Base-by-base conservation (phyloP, 805 yeast genomes). In the Clavispora carvajalis region DNA sequence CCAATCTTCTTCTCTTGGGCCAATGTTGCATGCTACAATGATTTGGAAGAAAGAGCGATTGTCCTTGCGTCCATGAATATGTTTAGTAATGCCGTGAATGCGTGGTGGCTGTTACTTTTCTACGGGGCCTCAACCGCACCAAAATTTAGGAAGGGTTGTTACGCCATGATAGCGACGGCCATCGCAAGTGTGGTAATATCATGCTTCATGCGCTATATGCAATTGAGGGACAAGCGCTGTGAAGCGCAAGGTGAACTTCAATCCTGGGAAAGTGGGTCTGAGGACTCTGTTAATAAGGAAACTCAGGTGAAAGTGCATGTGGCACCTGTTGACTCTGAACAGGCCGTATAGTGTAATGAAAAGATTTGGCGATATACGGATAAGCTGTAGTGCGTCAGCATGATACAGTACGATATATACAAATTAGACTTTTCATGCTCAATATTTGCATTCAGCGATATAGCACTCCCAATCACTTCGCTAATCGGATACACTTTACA, bases 11-110 rank as follows among this genome's bases (percentile, higher is more conserved):
- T 80, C 38, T 76, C 83, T 0, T 79, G 85, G 84, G 82, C 82
- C 3, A 79, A 79, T 48, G 63, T 76, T 35, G 75, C 77, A 1
- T 76, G 81, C 45, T 68, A 73, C 23, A 68, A 75, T 45, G 86
- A 81, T 55, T 55, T 76, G 19, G 79, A 80, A 60, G 82, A 77
- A 51, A 67, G 85, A 52, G 82, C 85, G 0, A 64, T 80, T 35
- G 81, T 79, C 1, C 60, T 80, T 36, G 85, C 82, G 0, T 76
- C 81, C 0, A 78, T 79, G 82, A 78, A 78, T 55, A 77, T 77
- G 80, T 76, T 77, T 55, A 72, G 79, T 22, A 73, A 76, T 49
- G 79, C 81, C 2, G 77, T 78, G 7, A 79, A 77, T 53, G 80
- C 82, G 2, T 79, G 83, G 83, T 78, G 82, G 81, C 67, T 77